A percentile compares a stretch with the other conserved stretches of the same genome.
These are phyloP conservation scores for Actinomortierella wolfii DNA, from an alignment of 371 early-diverging fungal genomes.

Conservation along the genomic window DNA sequence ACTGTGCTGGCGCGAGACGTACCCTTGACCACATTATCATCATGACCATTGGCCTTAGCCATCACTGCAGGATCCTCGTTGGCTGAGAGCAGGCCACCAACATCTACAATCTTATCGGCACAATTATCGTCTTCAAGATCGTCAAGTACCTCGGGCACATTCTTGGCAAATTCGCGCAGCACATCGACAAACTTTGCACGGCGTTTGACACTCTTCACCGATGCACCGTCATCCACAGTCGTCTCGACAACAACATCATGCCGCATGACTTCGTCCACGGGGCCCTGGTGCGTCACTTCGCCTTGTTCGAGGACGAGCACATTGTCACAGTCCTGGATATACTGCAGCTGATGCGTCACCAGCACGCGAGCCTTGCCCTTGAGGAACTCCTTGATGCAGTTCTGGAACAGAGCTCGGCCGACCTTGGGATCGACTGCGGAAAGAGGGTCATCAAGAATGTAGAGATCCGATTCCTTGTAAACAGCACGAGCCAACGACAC, in stretches of 20 bases:
- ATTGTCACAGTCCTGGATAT: conserved; percentile 55
- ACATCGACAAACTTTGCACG: conserved; percentile 38
- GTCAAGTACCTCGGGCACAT: conserved; percentile 12
- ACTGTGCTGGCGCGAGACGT: conserved; percentile 4
- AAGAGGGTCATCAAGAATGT: conserved; percentile 71
- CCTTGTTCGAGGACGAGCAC: conserved; percentile 56
- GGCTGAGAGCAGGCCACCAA: background rate
- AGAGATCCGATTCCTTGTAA: conserved; percentile 59
- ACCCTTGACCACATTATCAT: too few relatives aligned
- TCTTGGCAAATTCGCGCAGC: conserved; percentile 36
- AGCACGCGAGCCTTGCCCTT: conserved; percentile 52
- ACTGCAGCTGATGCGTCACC: conserved; percentile 54
- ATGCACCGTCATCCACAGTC: conserved; percentile 9
- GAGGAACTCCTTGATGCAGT: conserved; percentile 61
- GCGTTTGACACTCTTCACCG: conserved; percentile 23
- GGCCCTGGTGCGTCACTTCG: conserved; percentile 23
- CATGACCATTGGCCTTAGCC: too few relatives aligned
- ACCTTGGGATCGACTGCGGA: conserved; percentile 72
- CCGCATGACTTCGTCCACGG: conserved; percentile 32
- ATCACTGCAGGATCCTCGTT: background rate
- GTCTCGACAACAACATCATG: conserved; percentile 20
- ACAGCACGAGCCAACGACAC: conserved; percentile 64
- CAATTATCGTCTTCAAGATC: conserved; percentile 3
- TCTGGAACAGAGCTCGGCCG: conserved; percentile 48
- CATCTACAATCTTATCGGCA: background rate